These are phyloP conservation scores for Linum usitatissimum DNA, from an alignment of 345 rosid species.

Conservation along the genomic window DNA sequence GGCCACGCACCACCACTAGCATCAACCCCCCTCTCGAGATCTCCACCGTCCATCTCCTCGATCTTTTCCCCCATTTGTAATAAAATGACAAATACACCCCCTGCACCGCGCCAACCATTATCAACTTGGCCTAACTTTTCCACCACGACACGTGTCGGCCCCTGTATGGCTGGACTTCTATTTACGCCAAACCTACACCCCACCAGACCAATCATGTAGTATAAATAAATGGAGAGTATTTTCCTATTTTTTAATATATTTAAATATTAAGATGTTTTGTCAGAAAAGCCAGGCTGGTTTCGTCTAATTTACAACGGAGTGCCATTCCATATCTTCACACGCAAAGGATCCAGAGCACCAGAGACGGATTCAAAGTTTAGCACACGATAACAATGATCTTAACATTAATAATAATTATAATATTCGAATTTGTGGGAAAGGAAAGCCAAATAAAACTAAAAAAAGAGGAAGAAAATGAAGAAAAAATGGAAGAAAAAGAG, in stretches of 20 bases:
- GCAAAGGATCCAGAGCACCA: background rate
- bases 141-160: background rate
- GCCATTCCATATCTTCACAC: background rate
- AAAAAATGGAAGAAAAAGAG: conserved; percentile 17
- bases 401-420: conserved; percentile 16
- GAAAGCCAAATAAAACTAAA: background rate
- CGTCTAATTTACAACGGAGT: background rate
- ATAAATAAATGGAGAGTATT: background rate
- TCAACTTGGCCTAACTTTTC: background rate
- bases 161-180: background rate
- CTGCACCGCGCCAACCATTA: too few relatives aligned
- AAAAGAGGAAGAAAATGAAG: conserved; percentile 5
- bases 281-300: background rate
- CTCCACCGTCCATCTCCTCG: background rate
- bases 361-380: background rate
- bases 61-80: background rate
- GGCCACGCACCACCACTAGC: background rate
- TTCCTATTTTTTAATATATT: too few relatives aligned
- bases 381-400: conserved; percentile 4
- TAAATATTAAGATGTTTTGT: too few relatives aligned
- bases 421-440: conserved; percentile 20
- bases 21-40: background rate
- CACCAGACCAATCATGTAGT: background rate
- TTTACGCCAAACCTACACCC: background rate
- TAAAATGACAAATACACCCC: too few relatives aligned